A percentile compares a stretch with the other conserved stretches of the same genome.
These are phyloP conservation scores for Spergularia bocconei DNA, from an alignment of 148 eudicot genomes.

Conservation along the genomic window DNA sequence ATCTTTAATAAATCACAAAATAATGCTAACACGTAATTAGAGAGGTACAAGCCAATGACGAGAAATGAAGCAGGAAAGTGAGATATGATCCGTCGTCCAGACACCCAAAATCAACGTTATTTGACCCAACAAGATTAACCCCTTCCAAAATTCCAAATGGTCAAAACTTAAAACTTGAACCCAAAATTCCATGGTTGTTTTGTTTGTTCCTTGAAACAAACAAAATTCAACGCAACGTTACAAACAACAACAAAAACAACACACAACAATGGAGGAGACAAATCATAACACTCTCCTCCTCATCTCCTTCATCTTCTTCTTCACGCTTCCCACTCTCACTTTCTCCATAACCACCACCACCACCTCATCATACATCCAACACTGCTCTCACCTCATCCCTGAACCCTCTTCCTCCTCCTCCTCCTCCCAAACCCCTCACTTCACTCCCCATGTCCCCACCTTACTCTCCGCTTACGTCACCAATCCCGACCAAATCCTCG, in stretches of 20 bases:
- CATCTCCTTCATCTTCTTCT: slow-evolving; percentile 5
- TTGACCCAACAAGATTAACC: too few species aligned
- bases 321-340: background rate
- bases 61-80: too few species aligned
- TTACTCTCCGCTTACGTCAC: slow-evolving; percentile 33
- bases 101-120: too few species aligned
- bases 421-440: slow-evolving; percentile 12
- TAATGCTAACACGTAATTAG: too few species aligned
- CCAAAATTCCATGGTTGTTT: background rate
- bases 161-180: too few species aligned
- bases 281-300: background rate
- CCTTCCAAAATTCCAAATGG: too few species aligned
- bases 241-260: background rate
- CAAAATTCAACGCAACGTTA: too few species aligned
- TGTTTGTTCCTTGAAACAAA: background rate
- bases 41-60: too few species aligned
- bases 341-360: slow-evolving; percentile 6
- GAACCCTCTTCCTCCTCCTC: slow-evolving; percentile 25
- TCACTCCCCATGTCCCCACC: slow-evolving; percentile 23
- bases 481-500: slow-evolving; percentile 25
- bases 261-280: slow-evolving; percentile 19
- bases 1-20: too few species aligned
- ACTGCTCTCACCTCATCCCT: slow-evolving; percentile 48
- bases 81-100: too few species aligned
- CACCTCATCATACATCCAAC: slow-evolving; percentile 40